Evolutionary conservation across 768 basidiomycete genomes (phyloP).

Genomic region (Hydnomerulius pinastri): DNA sequence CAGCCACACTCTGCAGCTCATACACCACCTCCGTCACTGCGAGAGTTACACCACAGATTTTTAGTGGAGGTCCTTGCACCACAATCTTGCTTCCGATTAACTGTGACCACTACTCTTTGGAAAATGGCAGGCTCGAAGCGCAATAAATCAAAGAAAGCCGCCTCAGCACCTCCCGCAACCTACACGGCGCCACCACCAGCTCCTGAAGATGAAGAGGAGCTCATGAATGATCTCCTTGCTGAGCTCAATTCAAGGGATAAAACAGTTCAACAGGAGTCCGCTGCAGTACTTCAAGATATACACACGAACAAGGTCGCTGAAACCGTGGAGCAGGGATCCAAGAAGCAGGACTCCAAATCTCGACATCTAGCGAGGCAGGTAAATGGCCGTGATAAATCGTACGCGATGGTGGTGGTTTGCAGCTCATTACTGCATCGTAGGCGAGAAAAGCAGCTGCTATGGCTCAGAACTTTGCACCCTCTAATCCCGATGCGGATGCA

Average conservation of each 20-base stretch:
- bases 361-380: slow-evolving; percentile 77
- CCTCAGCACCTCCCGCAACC: slow-evolving; percentile 27
- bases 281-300: slow-evolving; percentile 42
- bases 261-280: slow-evolving; percentile 50
- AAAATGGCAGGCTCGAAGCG: slow-evolving; percentile 56
- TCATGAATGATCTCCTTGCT: slow-evolving; percentile 75
- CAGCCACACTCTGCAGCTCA: neutral
- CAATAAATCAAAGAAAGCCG: slow-evolving; percentile 54
- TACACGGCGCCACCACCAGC: slow-evolving; percentile 29
- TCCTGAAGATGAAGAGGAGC: slow-evolving; percentile 50
- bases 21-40: neutral
- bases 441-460: slow-evolving; percentile 71
- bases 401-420: neutral
- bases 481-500: slow-evolving; percentile 61
- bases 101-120: neutral
- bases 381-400: slow-evolving; percentile 11
- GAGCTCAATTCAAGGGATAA: slow-evolving; percentile 71
- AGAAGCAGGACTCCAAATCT: slow-evolving; percentile 59
- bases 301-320: slow-evolving; percentile 29
- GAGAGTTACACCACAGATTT: neutral
- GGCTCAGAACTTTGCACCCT: slow-evolving; percentile 50
- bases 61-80: neutral
- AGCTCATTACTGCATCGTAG: slow-evolving; percentile 37
- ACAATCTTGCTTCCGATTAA: neutral
- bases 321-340: slow-evolving; percentile 19